Evolutionary conservation across 176 grass and related monocot species (phyloP).

Genomic region (Sorghum bicolor): DNA sequence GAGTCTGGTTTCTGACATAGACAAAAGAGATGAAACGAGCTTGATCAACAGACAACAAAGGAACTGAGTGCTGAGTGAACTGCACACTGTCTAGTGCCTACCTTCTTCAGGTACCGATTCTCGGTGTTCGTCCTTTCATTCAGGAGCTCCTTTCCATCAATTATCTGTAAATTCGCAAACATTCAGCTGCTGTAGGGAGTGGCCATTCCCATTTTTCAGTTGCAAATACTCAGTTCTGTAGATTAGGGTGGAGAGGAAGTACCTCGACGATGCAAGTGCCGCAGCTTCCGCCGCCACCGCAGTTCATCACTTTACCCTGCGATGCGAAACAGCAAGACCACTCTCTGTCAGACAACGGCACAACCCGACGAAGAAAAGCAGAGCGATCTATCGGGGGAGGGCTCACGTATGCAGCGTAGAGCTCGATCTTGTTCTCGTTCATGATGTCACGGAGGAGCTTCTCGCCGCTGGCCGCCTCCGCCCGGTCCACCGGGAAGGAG

Average conservation of each 20-base stretch:
- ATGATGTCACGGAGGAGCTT: conserved; percentile 91
- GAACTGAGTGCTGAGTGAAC: background rate
- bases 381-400: background rate
- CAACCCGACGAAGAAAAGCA: background rate
- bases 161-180: conserved; percentile 54
- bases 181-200: background rate
- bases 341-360: background rate
- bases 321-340: conserved; percentile 5
- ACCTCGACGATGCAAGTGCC: conserved; percentile 96
- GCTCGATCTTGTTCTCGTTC: conserved; percentile 82
- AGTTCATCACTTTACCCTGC: conserved; percentile 97
- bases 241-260: background rate
- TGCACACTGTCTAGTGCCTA: background rate
- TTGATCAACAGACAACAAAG: background rate
- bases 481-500: conserved; percentile 57
- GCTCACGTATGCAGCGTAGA: conserved; percentile 79
- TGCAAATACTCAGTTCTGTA: background rate
- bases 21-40: background rate
- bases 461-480: conserved; percentile 56
- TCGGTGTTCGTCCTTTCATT: conserved; percentile 73
- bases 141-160: conserved; percentile 72
- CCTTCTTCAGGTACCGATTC: conserved; percentile 81
- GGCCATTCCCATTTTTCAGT: background rate
- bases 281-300: conserved; percentile 84
- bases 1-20: conserved; percentile 77